Evolutionary conservation across 177 flowering plant species (phyloP), one percentile per base, ranked within the genome.

Genomic region (Tripterygium wilfordii): DNA sequence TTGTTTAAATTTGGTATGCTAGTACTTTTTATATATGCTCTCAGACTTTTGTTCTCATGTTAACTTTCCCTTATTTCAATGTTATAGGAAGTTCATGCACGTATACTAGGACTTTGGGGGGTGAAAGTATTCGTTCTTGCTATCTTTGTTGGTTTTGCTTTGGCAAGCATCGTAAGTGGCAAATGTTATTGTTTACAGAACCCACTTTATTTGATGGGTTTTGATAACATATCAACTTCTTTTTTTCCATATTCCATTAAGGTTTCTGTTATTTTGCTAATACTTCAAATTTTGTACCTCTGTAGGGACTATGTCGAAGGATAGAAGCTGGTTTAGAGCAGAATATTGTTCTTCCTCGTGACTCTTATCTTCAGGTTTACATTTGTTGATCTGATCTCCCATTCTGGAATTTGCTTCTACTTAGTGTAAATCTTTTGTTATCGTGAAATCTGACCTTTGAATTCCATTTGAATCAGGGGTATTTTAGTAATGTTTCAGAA

Each of bases 311-410:
- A 45, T 79, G 67, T 62, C 64, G 81, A 9, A 70, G 86, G 62
- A 79, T 86, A 33, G 66, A 86, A 63, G 72, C 86, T 61, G 95
- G 95, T 60, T 65, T 83, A 56, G 91, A 81, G 48, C 91, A 86
- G 52, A 66, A 81, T 61, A 66, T 86, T 64, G 95, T 74, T 58
- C 95, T 86, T 70, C 95, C 95, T n/a, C 72, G 77, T 24, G 86
- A 86, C 58, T 86, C 95, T 13, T 86, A 83, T 65, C 91, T 86
- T 57, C 95, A 86, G 88, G 95, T 86, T 43, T 42, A 22, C 10
- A 1, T 31, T 18, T 1, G 13, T 13, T 3, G 10, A 28, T 12
- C 15, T 57, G 36, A 0, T 26, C 22, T 20, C 25, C 12, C 10
- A 3, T 48, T 49, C 2, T 38, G 13, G 14, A 48, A 37, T 25